Percentiles rank a stretch among this genome's conserved stretches.
These are phyloP conservation scores for Leucosporidium creatinivorum DNA, from an alignment of 768 basidiomycete species.

Conservation along the genomic window DNA sequence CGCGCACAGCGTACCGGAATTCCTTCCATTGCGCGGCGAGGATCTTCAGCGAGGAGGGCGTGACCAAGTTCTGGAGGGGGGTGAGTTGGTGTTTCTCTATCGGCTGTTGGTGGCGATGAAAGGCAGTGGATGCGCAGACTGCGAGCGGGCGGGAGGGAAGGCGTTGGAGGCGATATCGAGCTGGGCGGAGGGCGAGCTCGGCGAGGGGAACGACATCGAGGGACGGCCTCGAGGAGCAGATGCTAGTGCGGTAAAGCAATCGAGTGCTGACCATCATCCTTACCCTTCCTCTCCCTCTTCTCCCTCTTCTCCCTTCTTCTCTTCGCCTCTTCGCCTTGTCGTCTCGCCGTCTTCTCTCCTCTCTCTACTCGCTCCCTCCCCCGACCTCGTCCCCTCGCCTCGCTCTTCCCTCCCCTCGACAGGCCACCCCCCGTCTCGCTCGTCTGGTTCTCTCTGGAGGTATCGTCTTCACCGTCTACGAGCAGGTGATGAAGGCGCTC, in stretches of 20 bases:
- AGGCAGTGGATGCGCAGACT: no score
- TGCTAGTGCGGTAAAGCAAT: no score
- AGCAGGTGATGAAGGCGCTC: not conserved
- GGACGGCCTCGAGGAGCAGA: no score
- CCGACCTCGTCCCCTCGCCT: no score
- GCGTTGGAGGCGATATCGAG: conserved; percentile 38
- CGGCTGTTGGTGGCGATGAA: conserved; percentile 47
- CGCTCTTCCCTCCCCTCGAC: not conserved
- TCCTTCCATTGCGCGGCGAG: conserved; percentile 93
- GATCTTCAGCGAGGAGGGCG: conserved; percentile 86
- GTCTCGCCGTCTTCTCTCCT: not conserved
- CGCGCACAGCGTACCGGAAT: conserved; percentile 75
- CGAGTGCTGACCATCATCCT: no score
- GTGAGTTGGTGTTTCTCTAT: conserved; percentile 79
- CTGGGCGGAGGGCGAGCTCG: no score
- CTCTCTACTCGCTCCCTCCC: no score
- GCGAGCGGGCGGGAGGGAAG: no score
- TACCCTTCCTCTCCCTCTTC: no score
- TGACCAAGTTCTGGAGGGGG: conserved; percentile 86
- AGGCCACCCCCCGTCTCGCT: not conserved
- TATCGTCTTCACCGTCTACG: not conserved
- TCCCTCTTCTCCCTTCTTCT: no score
- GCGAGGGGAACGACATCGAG: no score
- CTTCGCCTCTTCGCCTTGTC: not conserved
- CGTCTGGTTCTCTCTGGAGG: not conserved